A percentile compares a stretch with the other conserved stretches of the same genome.
Evolutionary conservation across 2,329 filamentous ascomycete species (phyloP).

Genomic region (Akanthomyces dipterigenus): DNA sequence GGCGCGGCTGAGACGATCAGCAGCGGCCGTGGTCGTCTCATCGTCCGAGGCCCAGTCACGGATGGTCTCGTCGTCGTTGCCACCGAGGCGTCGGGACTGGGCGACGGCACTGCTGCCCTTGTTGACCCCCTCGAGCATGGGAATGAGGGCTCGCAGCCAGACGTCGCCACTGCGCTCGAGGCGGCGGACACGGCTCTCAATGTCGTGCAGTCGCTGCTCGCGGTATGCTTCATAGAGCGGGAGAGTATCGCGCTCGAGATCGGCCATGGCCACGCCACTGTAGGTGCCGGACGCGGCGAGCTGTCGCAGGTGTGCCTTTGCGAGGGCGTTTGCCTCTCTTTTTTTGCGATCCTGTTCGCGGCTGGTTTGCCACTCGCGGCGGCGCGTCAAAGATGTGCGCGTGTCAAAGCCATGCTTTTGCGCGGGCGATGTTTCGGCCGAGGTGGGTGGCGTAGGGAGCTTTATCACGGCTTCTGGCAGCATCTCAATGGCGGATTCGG

Average conservation of each 20-base stretch:
- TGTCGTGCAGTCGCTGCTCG: slow-evolving; percentile 37
- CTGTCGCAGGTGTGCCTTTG: slow-evolving; percentile 18
- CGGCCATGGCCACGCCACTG: slow-evolving; percentile 10
- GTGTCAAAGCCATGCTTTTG: slow-evolving; percentile 20
- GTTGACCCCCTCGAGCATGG: slow-evolving; percentile 39
- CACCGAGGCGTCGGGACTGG: not conserved
- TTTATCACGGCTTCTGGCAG: not conserved
- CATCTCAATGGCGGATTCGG: not conserved
- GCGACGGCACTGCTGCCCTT: slow-evolving; percentile 15
- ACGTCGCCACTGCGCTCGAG: slow-evolving; percentile 42
- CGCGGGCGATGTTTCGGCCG: slow-evolving; percentile 22
- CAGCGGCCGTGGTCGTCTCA: slow-evolving; percentile 15
- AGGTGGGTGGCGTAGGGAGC: slow-evolving; percentile 24
- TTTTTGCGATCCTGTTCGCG: slow-evolving; percentile 22
- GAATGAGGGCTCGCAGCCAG: slow-evolving; percentile 37
- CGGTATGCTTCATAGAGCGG: slow-evolving; percentile 34
- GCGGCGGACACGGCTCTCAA: slow-evolving; percentile 38
- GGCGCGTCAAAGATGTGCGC: slow-evolving; percentile 25
- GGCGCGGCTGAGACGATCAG: slow-evolving; percentile 10
- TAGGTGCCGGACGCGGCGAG: slow-evolving; percentile 19
- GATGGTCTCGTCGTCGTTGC: slow-evolving; percentile 11
- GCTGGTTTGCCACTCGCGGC: slow-evolving; percentile 27
- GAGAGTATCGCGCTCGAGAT: slow-evolving; percentile 28
- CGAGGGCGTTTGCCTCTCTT: slow-evolving; percentile 17
- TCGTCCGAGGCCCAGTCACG: slow-evolving; percentile 29